Conservation (phyloP, 2,329 filamentous ascomycete species). For the Hymenoscyphus infarciens region DNA sequence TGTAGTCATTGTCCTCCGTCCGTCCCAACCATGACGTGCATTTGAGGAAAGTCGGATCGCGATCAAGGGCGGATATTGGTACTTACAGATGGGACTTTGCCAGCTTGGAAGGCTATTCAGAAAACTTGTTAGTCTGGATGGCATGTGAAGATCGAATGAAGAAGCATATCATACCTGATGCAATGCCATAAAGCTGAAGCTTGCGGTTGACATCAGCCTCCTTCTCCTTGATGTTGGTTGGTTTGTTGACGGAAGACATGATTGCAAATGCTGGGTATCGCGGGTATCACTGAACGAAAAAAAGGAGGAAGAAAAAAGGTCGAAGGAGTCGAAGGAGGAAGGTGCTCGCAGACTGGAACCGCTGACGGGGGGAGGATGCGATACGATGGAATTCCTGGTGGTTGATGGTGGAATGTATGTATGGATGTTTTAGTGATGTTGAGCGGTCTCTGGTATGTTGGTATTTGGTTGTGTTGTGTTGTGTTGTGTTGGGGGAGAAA, state of each 20-base stretch:
- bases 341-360: background rate
- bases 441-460: background rate
- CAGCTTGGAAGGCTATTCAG: slow-evolving; percentile 69
- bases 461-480: background rate
- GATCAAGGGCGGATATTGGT: background rate
- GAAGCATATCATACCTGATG: slow-evolving; percentile 54
- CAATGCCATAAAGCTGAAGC: slow-evolving; percentile 91
- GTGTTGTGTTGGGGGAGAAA: background rate
- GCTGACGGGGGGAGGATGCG: background rate
- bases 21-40: background rate
- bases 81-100: slow-evolving; percentile 75
- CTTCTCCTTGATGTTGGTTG: slow-evolving; percentile 31
- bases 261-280: slow-evolving; percentile 8
- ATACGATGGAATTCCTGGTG: background rate
- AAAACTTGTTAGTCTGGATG: slow-evolving; percentile 10
- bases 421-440: background rate
- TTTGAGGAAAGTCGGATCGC: background rate
- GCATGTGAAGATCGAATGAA: background rate
- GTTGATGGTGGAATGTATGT: background rate
- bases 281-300: slow-evolving; percentile 1
- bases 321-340: background rate
- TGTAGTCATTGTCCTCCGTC: background rate
- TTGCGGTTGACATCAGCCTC: slow-evolving; percentile 76
- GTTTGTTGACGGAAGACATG: slow-evolving; percentile 29
- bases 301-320: background rate